phyloP scores from a whole-genome alignment of 2,329 filamentous ascomycete genomes.

The Aspergillus ustus region DNA sequence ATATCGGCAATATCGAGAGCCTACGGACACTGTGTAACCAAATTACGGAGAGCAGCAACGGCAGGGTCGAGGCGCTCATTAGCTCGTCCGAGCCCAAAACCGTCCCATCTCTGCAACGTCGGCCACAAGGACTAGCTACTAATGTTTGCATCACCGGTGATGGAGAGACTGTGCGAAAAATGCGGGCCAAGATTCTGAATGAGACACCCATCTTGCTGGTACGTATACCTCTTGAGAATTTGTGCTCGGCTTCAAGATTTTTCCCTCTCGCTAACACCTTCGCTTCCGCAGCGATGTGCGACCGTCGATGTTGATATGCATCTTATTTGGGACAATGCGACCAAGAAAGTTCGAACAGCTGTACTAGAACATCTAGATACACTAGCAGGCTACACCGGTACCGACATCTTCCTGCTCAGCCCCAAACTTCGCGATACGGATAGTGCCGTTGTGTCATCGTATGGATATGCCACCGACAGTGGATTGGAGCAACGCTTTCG shows the following conservation, averaged over 20 bases:
- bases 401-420: conserved; percentile 94
- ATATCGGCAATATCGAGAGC: conserved; percentile 81
- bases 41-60: conserved; percentile 69
- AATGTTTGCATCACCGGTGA: conserved; percentile 91
- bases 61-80: conserved; percentile 82
- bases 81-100: conserved; percentile 79
- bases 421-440: conserved; percentile 83
- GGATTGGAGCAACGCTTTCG: conserved; percentile 86
- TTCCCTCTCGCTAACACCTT: conserved; percentile 28
- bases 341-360: conserved; percentile 70
- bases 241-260: conserved; percentile 10
- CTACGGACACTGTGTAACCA: conserved; percentile 80
- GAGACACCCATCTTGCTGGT: conserved; percentile 92
- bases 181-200: conserved; percentile 85
- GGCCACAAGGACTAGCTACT: conserved; percentile 67
- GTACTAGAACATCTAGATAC: conserved; percentile 86
- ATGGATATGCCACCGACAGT: conserved; percentile 76
- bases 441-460: conserved; percentile 73
- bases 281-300: conserved; percentile 73
- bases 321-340: conserved; percentile 77
- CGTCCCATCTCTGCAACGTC: conserved; percentile 53
- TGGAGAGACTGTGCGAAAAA: conserved; percentile 85
- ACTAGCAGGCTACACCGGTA: conserved; percentile 85
- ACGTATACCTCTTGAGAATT: conserved; percentile 47
- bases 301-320: conserved; percentile 92